Evolutionary conservation across 768 basidiomycete species (phyloP).

Genomic region (Amanita thiersii): DNA sequence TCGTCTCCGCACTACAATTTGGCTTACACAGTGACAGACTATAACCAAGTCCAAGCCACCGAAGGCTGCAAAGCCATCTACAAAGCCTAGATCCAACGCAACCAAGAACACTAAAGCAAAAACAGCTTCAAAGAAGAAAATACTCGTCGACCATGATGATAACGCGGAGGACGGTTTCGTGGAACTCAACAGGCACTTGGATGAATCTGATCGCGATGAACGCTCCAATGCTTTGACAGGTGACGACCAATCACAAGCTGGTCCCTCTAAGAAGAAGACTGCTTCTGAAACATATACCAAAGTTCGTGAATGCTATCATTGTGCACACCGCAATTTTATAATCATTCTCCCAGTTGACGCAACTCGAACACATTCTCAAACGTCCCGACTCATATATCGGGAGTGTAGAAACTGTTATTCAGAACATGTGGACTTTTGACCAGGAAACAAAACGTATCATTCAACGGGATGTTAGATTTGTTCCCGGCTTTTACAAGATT

Average conservation of each 20-base stretch:
- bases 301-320: conserved; percentile 33
- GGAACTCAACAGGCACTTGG: conserved; percentile 30
- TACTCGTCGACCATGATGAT: conserved; percentile 56
- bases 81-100: conserved; percentile 33
- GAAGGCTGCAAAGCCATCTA: conserved; percentile 29
- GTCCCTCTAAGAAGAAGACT: conserved; percentile 66
- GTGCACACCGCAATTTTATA: conserved; percentile 1
- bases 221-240: conserved; percentile 17
- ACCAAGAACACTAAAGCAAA: conserved; percentile 45
- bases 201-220: conserved; percentile 31
- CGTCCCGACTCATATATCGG: conserved; percentile 96
- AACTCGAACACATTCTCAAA: conserved; percentile 90
- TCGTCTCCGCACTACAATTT: background rate
- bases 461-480: conserved; percentile 76
- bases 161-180: conserved; percentile 44
- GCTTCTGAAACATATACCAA: conserved; percentile 89
- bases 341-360: conserved; percentile 57
- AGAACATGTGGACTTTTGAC: conserved; percentile 93
- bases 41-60: conserved; percentile 22
- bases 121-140: conserved; percentile 58
- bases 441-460: conserved; percentile 77
- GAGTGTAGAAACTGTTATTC: conserved; percentile 82
- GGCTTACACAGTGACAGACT: conserved; percentile 14
- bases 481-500: conserved; percentile 99
- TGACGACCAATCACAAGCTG: conserved; percentile 13